phyloP scores from a whole-genome alignment of 2,329 filamentous ascomycete species.

The Clonostachys rhizophaga region DNA sequence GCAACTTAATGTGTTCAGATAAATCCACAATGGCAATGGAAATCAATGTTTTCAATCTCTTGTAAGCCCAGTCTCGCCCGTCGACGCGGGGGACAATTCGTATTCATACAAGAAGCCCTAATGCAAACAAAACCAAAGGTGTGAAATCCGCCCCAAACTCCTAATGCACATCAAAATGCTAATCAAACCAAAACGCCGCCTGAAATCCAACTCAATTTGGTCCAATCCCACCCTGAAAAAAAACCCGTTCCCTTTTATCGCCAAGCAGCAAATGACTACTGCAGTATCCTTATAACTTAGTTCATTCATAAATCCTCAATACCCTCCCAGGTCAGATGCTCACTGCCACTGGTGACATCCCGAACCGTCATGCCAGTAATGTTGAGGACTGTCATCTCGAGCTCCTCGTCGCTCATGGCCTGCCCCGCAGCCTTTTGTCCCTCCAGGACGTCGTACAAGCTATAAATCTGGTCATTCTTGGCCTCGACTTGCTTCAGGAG shows the following conservation, averaged over 20 bases:
- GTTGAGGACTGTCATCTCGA: conserved; percentile 59
- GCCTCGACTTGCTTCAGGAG: conserved; percentile 61
- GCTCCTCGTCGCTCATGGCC: conserved; percentile 56
- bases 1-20: no score
- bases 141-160: not conserved
- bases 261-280: not conserved
- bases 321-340: conserved; percentile 36
- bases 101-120: not conserved
- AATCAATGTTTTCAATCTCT: not conserved
- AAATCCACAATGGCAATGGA: no score
- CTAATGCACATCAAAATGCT: not conserved
- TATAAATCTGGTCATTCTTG: conserved; percentile 77
- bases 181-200: conserved; percentile 2
- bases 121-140: no score
- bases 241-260: not conserved
- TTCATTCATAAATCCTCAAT: conserved; percentile 16
- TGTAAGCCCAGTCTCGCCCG: not conserved
- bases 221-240: not conserved
- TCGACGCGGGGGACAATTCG: not conserved
- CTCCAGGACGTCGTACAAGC: conserved; percentile 78
- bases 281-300: not conserved
- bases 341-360: conserved; percentile 28
- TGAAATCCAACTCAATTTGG: conserved; percentile 1
- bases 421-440: conserved; percentile 66
- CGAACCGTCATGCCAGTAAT: conserved; percentile 41